Evolutionary conservation across 768 basidiomycete genomes (phyloP).

Genomic region (Gymnopilus dilepis): DNA sequence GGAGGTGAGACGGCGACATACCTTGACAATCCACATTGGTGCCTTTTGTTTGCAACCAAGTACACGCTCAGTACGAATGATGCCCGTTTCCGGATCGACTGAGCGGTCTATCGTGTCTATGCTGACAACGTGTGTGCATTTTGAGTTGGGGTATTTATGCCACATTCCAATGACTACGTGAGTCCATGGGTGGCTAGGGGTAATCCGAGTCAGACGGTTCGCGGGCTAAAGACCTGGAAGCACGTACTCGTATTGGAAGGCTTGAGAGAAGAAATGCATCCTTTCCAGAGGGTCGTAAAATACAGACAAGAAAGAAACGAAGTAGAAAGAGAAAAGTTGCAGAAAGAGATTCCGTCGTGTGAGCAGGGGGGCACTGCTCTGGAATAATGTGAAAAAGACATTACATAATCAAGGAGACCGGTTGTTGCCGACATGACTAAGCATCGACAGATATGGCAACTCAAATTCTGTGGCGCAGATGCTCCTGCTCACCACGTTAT

Average conservation of each 20-base stretch:
- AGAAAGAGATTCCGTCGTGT: constrained; percentile 19
- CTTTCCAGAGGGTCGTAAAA: constrained; percentile 31
- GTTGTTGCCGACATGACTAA: background rate
- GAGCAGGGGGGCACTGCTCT: constrained; percentile 12
- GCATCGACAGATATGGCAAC: background rate
- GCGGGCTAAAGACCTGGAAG: constrained; percentile 7
- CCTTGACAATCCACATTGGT: constrained; percentile 92
- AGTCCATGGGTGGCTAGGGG: constrained; percentile 80
- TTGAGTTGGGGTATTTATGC: constrained; percentile 96
- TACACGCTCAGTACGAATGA: constrained; percentile 90
- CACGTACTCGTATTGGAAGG: constrained; percentile 84
- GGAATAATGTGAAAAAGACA: constrained; percentile 16
- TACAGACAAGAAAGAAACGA: constrained; percentile 32
- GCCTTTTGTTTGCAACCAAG: constrained; percentile 92
- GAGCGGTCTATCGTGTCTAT: constrained; percentile 88
- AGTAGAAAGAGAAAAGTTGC: constrained; percentile 14
- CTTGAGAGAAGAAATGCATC: constrained; percentile 90
- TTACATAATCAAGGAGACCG: constrained; percentile 18
- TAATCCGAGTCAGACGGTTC: constrained; percentile 18
- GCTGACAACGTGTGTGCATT: constrained; percentile 86
- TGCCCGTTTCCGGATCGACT: constrained; percentile 81
- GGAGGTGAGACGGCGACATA: constrained; percentile 38
- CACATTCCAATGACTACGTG: constrained; percentile 94
- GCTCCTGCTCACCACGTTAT: background rate
- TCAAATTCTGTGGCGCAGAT: background rate